Evolutionary conservation across 148 eudicot genomes (phyloP).

Genomic region (Dianthus caryophyllus): DNA sequence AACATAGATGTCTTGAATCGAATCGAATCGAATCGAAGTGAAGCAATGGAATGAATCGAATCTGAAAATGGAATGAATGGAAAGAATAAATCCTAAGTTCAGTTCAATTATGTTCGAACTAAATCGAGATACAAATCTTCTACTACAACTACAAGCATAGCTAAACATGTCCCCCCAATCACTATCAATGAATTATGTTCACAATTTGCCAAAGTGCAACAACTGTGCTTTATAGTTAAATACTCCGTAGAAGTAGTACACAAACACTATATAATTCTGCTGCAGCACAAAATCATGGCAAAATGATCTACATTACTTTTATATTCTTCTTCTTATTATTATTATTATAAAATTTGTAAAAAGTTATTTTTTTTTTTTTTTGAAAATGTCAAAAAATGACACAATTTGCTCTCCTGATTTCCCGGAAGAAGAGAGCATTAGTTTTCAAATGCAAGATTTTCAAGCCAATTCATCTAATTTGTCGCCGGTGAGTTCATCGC

Average conservation of each 20-base stretch:
- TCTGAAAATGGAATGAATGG: too few relatives aligned
- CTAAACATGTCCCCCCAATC: conserved; percentile 25
- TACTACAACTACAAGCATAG: too few relatives aligned
- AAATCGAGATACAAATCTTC: too few relatives aligned
- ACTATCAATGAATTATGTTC: conserved; percentile 27
- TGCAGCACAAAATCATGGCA: neutral
- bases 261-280: neutral
- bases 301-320: neutral
- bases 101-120: too few relatives aligned
- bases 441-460: neutral
- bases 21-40: too few relatives aligned
- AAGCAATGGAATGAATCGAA: too few relatives aligned
- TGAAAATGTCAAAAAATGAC: conserved; percentile 25
- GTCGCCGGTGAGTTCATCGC: conserved; percentile 35
- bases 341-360: neutral
- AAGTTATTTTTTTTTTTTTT: too few relatives aligned
- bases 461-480: neutral
- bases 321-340: too few relatives aligned
- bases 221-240: conserved; percentile 15
- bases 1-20: too few relatives aligned
- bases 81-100: too few relatives aligned
- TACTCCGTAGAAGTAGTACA: too few relatives aligned
- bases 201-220: conserved; percentile 18
- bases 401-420: conserved; percentile 11
- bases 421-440: conserved; percentile 21